Conservation (phyloP, 306 rosid genomes). For the Lathyrus tuberosus region DNA sequence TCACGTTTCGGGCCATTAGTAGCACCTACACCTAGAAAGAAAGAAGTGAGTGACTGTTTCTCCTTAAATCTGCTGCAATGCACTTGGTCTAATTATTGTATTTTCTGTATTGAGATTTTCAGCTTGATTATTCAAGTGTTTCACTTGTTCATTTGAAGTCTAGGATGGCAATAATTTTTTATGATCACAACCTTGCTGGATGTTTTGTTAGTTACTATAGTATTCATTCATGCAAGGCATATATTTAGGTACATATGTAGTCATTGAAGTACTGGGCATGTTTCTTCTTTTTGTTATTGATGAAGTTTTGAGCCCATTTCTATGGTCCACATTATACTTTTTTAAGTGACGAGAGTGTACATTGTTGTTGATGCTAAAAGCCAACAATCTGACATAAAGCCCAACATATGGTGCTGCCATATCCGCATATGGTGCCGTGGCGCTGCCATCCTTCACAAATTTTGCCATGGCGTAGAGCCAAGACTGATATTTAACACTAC, state of each 20-base stretch:
- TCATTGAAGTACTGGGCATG: constrained; percentile 1
- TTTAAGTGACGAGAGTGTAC: too few relatives aligned
- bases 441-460: too few relatives aligned
- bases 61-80: neutral
- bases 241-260: constrained; percentile 9
- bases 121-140: constrained; percentile 11
- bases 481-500: too few relatives aligned
- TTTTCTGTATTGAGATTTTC: constrained; percentile 3
- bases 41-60: constrained; percentile 60
- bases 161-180: neutral
- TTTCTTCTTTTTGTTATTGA: neutral
- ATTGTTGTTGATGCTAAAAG: too few relatives aligned
- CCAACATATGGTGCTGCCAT: too few relatives aligned
- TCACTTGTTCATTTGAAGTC: neutral
- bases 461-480: too few relatives aligned
- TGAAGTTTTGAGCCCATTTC: constrained; percentile 16
- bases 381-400: too few relatives aligned
- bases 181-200: neutral
- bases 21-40: constrained; percentile 79
- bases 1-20: constrained; percentile 85
- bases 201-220: neutral
- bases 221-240: neutral
- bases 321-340: neutral
- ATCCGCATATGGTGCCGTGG: too few relatives aligned
- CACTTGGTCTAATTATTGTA: neutral